Percentiles rank a stretch among this genome's conserved stretches.
These are phyloP conservation scores for Alternaria ethzedia DNA, from an alignment of 2,329 filamentous ascomycete genomes.

Conservation along the genomic window DNA sequence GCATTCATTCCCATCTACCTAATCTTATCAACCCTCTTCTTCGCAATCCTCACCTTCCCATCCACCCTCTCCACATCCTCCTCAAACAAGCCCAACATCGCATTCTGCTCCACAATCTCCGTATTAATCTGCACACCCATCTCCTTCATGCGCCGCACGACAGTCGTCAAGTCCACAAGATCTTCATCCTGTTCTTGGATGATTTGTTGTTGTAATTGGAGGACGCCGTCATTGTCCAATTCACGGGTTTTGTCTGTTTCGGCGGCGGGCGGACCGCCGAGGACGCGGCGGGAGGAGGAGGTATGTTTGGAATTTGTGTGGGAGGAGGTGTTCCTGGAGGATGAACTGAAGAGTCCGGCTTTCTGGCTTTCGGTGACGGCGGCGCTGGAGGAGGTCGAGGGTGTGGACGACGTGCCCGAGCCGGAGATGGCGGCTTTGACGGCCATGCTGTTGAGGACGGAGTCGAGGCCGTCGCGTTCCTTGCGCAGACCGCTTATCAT, in stretches of 20 bases:
- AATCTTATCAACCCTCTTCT: slow-evolving; percentile 73
- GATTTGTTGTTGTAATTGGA: slow-evolving; percentile 75
- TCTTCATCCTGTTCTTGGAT: slow-evolving; percentile 78
- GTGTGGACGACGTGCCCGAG: slow-evolving; percentile 42
- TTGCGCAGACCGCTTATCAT: slow-evolving; percentile 72
- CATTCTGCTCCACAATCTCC: slow-evolving; percentile 76
- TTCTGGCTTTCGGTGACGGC: slow-evolving; percentile 46
- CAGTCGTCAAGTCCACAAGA: slow-evolving; percentile 70
- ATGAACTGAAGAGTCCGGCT: slow-evolving; percentile 44
- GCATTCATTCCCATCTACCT: slow-evolving; percentile 19
- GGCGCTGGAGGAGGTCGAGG: slow-evolving; percentile 38
- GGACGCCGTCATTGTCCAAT: slow-evolving; percentile 75
- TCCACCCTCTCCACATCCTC: slow-evolving; percentile 70
- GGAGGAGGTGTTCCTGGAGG: slow-evolving; percentile 25
- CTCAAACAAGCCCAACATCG: slow-evolving; percentile 70
- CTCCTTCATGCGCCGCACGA: slow-evolving; percentile 75
- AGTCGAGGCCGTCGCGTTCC: slow-evolving; percentile 78
- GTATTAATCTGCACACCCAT: slow-evolving; percentile 79
- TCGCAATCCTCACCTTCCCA: slow-evolving; percentile 75
- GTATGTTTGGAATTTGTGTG: too few relatives aligned
- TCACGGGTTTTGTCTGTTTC: slow-evolving; percentile 81
- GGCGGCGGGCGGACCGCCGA: slow-evolving; percentile 74
- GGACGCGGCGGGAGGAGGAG: too few relatives aligned
- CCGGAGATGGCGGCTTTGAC: slow-evolving; percentile 55
- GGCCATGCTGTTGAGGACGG: slow-evolving; percentile 69